Percentiles rank a stretch among this genome's conserved stretches.
These are phyloP conservation scores for Lachancea fermentati DNA, from an alignment of 805 yeast species.

Conservation along the genomic window DNA sequence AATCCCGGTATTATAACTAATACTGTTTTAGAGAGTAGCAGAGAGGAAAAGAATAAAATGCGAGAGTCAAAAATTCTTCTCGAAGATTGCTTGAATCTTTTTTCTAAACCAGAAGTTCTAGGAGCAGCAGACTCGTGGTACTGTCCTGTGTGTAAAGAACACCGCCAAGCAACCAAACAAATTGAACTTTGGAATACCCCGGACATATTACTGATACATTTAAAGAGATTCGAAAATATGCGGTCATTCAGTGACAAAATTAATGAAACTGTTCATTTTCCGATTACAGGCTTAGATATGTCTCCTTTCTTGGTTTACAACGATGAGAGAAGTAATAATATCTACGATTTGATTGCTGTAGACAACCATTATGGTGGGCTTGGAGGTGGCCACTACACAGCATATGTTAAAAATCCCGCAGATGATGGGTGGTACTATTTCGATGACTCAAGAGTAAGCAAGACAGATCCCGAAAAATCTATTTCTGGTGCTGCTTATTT, in stretches of 20 bases:
- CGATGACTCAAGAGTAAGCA: conserved; percentile 75
- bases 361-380: conserved; percentile 95
- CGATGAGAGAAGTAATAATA: conserved; percentile 23
- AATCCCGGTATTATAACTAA: conserved; percentile 45
- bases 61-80: conserved; percentile 46
- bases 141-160: conserved; percentile 85
- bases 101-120: conserved; percentile 76
- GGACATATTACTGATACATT: conserved; percentile 81
- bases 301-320: conserved; percentile 44
- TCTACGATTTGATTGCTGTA: conserved; percentile 86
- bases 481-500: conserved; percentile 80
- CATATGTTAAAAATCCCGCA: conserved; percentile 73
- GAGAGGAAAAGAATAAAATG: conserved; percentile 25
- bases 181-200: conserved; percentile 93
- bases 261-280: conserved; percentile 78
- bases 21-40: conserved; percentile 47
- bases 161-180: conserved; percentile 83
- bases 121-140: conserved; percentile 92
- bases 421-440: conserved; percentile 83
- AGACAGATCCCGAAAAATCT: conserved; percentile 52
- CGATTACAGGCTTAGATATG: conserved; percentile 77
- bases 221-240: conserved; percentile 84
- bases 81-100: conserved; percentile 67
- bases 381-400: conserved; percentile 97
- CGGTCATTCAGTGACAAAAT: conserved; percentile 86